phyloP scores from a whole-genome alignment of 2,329 filamentous ascomycete genomes.

The Hymenoscyphus scutula region DNA sequence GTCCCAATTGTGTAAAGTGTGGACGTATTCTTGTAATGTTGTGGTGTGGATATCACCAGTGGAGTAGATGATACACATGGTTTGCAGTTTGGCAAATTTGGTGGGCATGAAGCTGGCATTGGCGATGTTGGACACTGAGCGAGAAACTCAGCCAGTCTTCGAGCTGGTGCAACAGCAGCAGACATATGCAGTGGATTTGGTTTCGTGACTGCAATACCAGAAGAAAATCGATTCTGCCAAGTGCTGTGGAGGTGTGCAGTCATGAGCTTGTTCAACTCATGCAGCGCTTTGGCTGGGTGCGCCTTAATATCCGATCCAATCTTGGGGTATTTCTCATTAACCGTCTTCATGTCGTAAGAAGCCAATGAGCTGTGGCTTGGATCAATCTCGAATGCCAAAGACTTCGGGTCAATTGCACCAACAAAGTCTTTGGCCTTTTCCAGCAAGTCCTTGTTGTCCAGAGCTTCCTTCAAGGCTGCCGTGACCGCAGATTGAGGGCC shows the following conservation, averaged over 20 bases:
- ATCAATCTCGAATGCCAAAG: conserved; percentile 61
- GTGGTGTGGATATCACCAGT: conserved; percentile 64
- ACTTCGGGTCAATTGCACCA: conserved; percentile 46
- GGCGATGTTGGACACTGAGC: conserved; percentile 72
- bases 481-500: conserved; percentile 65
- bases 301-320: conserved; percentile 61
- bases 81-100: conserved; percentile 71
- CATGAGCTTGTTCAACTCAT: conserved; percentile 69
- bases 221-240: conserved; percentile 76
- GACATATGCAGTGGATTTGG: conserved; percentile 75
- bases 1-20: conserved; percentile 77
- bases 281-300: conserved; percentile 58
- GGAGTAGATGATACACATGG: conserved; percentile 66
- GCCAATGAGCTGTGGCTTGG: conserved; percentile 66
- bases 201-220: conserved; percentile 78
- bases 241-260: conserved; percentile 80
- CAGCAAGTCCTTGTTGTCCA: conserved; percentile 50
- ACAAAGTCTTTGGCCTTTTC: conserved; percentile 62
- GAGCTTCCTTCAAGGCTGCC: conserved; percentile 58
- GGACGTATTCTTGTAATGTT: conserved; percentile 69
- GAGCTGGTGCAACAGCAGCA: conserved; percentile 65
- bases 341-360: conserved; percentile 65
- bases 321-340: conserved; percentile 65
- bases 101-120: conserved; percentile 75
- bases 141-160: conserved; percentile 72